phyloP scores from a whole-genome alignment of 1,139 yeast genomes.

The Suhomyces kunorum region DNA sequence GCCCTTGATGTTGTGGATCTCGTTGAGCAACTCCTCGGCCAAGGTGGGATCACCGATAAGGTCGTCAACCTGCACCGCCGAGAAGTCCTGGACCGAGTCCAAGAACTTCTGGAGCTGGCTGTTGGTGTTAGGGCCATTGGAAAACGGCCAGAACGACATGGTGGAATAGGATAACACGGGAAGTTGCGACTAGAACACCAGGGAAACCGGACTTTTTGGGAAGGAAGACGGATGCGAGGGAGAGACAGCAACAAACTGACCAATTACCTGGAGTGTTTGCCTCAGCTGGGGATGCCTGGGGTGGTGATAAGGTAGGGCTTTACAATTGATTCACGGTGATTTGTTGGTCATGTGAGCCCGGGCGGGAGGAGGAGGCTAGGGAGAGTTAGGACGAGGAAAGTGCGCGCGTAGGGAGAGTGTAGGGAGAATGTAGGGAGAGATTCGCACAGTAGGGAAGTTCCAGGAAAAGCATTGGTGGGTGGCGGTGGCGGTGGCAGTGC shows the following conservation, averaged over 20 bases:
- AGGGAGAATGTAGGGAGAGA: not conserved
- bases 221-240: not conserved
- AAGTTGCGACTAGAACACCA: not conserved
- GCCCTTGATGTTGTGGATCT: conserved; percentile 43
- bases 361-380: not conserved
- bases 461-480: too few species aligned
- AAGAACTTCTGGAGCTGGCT: conserved; percentile 46
- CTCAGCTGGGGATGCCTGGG: conserved; percentile 1
- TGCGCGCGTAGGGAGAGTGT: not conserved
- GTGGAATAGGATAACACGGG: conserved; percentile 1
- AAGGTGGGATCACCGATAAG: conserved; percentile 37
- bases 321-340: conserved; percentile 1
- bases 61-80: conserved; percentile 37
- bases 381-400: not conserved
- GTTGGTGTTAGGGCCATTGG: conserved; percentile 41
- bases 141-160: conserved; percentile 55
- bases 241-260: not conserved
- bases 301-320: conserved; percentile 1
- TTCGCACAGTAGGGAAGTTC: too few species aligned
- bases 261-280: not conserved
- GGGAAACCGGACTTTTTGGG: not conserved
- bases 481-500: too few species aligned
- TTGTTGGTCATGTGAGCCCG: conserved; percentile 5
- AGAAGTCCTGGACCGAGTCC: conserved; percentile 40
- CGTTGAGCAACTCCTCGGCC: conserved; percentile 44